Conservation (phyloP, 495 filamentous ascomycete genomes). For the Darksidea phi region DNA sequence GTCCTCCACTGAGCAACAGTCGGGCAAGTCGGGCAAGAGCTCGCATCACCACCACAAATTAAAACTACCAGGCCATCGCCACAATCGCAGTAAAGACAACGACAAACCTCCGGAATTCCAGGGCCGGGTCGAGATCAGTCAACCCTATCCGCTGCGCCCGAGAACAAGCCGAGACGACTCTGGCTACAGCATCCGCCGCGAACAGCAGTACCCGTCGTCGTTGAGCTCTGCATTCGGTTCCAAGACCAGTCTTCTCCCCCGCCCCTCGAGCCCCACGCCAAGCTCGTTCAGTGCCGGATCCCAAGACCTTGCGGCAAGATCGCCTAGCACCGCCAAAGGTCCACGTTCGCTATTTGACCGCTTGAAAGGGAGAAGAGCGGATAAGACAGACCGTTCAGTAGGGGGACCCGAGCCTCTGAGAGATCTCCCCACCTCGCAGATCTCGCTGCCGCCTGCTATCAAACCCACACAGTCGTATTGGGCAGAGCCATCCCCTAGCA, state of each 20-base stretch:
- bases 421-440: slow-evolving; percentile 56
- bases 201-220: slow-evolving; percentile 42
- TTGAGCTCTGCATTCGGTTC: slow-evolving; percentile 49
- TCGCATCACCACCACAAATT: slow-evolving; percentile 58
- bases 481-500: slow-evolving; percentile 52
- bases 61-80: slow-evolving; percentile 70
- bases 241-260: slow-evolving; percentile 50
- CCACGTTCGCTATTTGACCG: slow-evolving; percentile 65
- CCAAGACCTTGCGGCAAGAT: slow-evolving; percentile 47
- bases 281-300: slow-evolving; percentile 58
- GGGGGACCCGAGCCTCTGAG: slow-evolving; percentile 51
- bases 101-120: slow-evolving; percentile 41
- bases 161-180: slow-evolving; percentile 71
- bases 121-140: slow-evolving; percentile 29
- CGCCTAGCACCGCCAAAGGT: slow-evolving; percentile 51
- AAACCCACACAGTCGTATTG: slow-evolving; percentile 48
- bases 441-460: slow-evolving; percentile 49
- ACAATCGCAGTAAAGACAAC: slow-evolving; percentile 73
- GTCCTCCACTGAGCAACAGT: slow-evolving; percentile 27
- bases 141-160: slow-evolving; percentile 49
- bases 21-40: slow-evolving; percentile 31
- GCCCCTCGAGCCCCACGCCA: slow-evolving; percentile 73
- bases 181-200: slow-evolving; percentile 51
- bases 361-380: slow-evolving; percentile 48
- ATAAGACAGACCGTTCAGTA: slow-evolving; percentile 55